Base-by-base conservation (phyloP, 805 yeast genomes). In the Scheffersomyces lignosus region DNA sequence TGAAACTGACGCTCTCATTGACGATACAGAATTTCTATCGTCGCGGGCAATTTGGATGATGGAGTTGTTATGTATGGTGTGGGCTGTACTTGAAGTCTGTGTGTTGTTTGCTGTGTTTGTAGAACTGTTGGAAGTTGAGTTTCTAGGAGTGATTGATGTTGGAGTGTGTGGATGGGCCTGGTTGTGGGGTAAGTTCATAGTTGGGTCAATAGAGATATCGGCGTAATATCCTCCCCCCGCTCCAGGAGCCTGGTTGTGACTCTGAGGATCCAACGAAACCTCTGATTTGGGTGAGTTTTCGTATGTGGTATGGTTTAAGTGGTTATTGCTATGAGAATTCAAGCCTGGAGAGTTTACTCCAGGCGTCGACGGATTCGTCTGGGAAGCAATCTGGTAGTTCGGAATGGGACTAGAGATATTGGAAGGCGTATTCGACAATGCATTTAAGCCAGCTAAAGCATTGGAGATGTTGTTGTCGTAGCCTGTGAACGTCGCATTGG, bases 391-490 rank as follows among this genome's bases (percentile, higher is more conserved):
- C 14, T 44, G 35, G 35, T 44, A 52, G 17, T 41, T 41, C 14
- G 61, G 60, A 18, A 49, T 37, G 7, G 68, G 65, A 24, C 60
- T 52, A 14, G 59, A 47, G 8, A 61, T 43, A 15, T 51, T 46
- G 20, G 64, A 54, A 5, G 62, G 62, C 7, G 64, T 49, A 44
- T 60, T 62, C 17, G 66, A 58, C 32, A 69, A 56, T 31, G 75
- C 73, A 44, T 59, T 65, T 51, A 69, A 58, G 33, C 72, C 73
- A 27, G 74, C 73, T 43, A 69, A 58, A 31, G 74, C 75, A 43
- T 60, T 64, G 31, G 62, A 54, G 14, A 66, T 64, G 36, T 59
- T 60, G 40, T 60, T 60, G 41, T 69, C 73, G 48, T 64, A 67
- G 6, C 68, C 70, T 2, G 71, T 58, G 47, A 67, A 69, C 3